These are phyloP conservation scores for Dictyophora rubrovolvata DNA, from an alignment of 768 basidiomycete genomes.

Conservation along the genomic window DNA sequence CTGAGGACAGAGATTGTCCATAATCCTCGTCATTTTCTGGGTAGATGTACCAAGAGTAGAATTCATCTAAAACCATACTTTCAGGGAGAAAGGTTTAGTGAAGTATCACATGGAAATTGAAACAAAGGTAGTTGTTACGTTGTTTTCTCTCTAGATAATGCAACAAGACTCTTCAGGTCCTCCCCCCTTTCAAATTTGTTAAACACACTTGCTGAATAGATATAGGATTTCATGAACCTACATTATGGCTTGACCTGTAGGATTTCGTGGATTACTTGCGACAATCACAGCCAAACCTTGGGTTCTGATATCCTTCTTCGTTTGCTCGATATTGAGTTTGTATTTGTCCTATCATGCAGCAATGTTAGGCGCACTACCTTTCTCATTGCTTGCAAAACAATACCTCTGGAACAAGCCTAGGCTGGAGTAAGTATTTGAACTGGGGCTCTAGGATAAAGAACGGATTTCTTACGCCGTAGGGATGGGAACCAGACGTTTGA, in stretches of 20 bases:
- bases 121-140: constrained; percentile 29
- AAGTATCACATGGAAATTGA: background rate
- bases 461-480: constrained; percentile 62
- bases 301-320: constrained; percentile 71
- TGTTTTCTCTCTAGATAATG: constrained; percentile 62
- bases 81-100: background rate
- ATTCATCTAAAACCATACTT: constrained; percentile 33
- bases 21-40: constrained; percentile 64
- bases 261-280: constrained; percentile 93
- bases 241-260: constrained; percentile 83
- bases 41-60: constrained; percentile 95
- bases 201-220: background rate
- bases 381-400: background rate
- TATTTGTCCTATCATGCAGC: constrained; percentile 39
- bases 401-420: constrained; percentile 38
- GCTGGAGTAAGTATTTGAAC: background rate
- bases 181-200: constrained; percentile 39
- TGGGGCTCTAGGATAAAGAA: background rate
- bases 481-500: constrained; percentile 83
- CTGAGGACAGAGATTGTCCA: constrained; percentile 74
- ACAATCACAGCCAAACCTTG: constrained; percentile 81
- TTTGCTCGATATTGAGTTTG: constrained; percentile 67
- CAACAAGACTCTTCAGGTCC: constrained; percentile 72
- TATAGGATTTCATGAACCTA: constrained; percentile 20
- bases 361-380: background rate